Percentiles rank a stretch among this genome's conserved stretches.
Evolutionary conservation across 352 stramenopile species (phyloP).

Genomic region (Phytopythium helicoides): DNA sequence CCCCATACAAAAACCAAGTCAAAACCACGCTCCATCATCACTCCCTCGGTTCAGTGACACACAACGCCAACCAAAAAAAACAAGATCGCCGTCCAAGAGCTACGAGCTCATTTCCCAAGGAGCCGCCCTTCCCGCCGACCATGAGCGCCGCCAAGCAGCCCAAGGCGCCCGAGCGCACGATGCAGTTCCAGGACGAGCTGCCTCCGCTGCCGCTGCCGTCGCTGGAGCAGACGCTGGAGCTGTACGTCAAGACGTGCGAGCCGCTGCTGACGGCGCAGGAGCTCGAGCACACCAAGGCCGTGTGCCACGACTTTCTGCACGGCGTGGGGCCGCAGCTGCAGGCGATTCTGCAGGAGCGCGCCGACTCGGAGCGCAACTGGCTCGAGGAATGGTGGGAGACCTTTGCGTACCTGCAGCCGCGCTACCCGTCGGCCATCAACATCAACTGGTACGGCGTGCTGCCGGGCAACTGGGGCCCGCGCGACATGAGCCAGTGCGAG

Average conservation of each 20-base stretch:
- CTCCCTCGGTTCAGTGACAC: neutral
- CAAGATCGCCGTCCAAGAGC: slow-evolving; percentile 7
- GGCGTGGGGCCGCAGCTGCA: slow-evolving; percentile 91
- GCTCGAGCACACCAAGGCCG: slow-evolving; percentile 89
- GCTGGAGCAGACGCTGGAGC: slow-evolving; percentile 92
- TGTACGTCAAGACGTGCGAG: slow-evolving; percentile 92
- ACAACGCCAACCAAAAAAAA: neutral
- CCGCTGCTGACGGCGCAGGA: slow-evolving; percentile 86
- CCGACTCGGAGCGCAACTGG: slow-evolving; percentile 85
- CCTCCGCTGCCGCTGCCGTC: slow-evolving; percentile 91
- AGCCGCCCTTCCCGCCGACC: neutral
- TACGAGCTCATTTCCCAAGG: neutral
- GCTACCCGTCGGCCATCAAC: slow-evolving; percentile 96
- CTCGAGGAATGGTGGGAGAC: slow-evolving; percentile 97
- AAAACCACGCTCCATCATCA: neutral
- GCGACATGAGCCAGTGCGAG: slow-evolving; percentile 92
- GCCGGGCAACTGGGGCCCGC: slow-evolving; percentile 87
- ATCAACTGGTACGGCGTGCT: slow-evolving; percentile 98
- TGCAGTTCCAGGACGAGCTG: slow-evolving; percentile 85
- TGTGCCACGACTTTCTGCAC: slow-evolving; percentile 89
- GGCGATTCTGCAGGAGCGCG: slow-evolving; percentile 80
- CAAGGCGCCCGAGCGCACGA: slow-evolving; percentile 47
- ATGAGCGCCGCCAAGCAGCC: neutral
- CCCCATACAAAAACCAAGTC: slow-evolving; percentile 1
- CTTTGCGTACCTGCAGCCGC: slow-evolving; percentile 93